Evolutionary conservation across 1,284 basidiomycete species (phyloP), one percentile per base, ranked within the genome.

Genomic region (Naganishia sp.): DNA sequence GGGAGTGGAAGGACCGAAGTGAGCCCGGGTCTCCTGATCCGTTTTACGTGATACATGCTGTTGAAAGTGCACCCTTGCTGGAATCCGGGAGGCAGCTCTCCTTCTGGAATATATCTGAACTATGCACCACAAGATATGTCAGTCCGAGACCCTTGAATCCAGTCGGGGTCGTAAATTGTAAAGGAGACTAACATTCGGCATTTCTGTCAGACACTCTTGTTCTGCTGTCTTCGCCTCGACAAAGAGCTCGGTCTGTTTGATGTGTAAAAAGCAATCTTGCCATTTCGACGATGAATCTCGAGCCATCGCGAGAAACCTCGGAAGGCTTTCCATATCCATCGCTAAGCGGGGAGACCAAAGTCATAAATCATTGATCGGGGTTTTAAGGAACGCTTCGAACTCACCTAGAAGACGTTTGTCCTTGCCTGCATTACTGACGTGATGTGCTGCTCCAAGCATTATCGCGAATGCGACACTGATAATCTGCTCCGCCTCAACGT

Each of bases 21-120:
- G n/a, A 49, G 18, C n/a, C 18, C 55, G 17, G 21, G 17, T 42
- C 25, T 23, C 3, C 35, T 10, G 2, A 9, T 5, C 7, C 10
- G 35, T 39, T 39, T 39, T 13, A 13, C 28, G 17, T 23, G 31
- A 35, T 11, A 51, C 65, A 28, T 41, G 63, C 65, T 84, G 63
- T 78, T 75, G 70, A 82, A 85, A 18, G 73, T 77, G 41, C 83
- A 75, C 18, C 83, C 84, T 42, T 69, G 56, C 39, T 61, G 43
- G 47, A 67, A 63, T 32, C 65, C 68, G 3, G 51, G 45, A 11
- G 51, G 64, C 7, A 65, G 60, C 28, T 54, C 47, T 2, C 51
- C 62, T 35, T 32, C 18, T 31, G 53, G 45, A 15, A 70, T 56
- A n/a, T 45, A 47, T 35, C 56, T 60, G 31, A 62, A 57, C 58